Percentiles rank a stretch among this genome's conserved stretches.
phyloP scores from a whole-genome alignment of 2,329 filamentous ascomycete genomes.

The Talaromyces albobiverticillius region DNA sequence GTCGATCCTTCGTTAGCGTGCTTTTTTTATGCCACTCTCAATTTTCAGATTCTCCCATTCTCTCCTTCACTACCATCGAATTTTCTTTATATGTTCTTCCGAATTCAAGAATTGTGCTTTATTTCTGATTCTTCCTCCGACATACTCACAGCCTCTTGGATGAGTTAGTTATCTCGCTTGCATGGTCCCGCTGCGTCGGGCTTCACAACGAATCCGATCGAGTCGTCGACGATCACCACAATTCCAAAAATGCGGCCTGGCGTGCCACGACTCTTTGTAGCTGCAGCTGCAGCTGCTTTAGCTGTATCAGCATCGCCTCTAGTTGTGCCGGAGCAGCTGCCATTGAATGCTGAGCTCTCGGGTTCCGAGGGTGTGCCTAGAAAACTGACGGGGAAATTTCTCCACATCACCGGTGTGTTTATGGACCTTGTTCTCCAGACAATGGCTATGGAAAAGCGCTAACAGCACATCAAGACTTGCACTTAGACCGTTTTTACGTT shows the following conservation, averaged over 20 bases:
- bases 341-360: background rate
- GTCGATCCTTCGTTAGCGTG: no score
- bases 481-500: constrained; percentile 87
- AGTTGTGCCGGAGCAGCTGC: constrained; percentile 4
- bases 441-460: background rate
- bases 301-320: constrained; percentile 5
- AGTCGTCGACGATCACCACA: background rate
- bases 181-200: constrained; percentile 8
- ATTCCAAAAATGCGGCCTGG: background rate
- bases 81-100: no score
- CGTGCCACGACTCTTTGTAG: background rate
- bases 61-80: no score
- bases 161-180: background rate
- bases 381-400: constrained; percentile 30
- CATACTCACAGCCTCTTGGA: background rate
- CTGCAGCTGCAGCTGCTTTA: background rate
- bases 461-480: constrained; percentile 64
- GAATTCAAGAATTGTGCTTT: no score
- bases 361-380: constrained; percentile 13
- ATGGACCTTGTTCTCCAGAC: background rate
- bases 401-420: constrained; percentile 36
- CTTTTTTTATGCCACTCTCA: no score
- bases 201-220: background rate
- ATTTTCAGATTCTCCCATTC: no score
- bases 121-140: no score